Conservation (phyloP, 257 asterid genomes). For the Solanum sparsipilum region DNA sequence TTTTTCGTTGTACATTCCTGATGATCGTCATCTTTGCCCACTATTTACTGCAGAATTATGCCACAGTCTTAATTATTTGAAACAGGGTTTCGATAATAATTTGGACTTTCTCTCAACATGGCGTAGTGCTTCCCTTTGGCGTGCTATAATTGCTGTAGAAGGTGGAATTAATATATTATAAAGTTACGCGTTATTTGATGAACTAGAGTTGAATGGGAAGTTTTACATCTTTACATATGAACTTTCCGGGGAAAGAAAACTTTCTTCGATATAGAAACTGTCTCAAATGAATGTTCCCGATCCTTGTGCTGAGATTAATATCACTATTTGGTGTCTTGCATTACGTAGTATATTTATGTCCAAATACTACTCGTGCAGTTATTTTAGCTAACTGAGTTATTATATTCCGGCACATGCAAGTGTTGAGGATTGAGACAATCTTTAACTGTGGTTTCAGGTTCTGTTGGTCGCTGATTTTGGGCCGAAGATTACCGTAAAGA, state of each 20-base stretch:
- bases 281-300: background rate
- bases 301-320: background rate
- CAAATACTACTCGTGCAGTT: background rate
- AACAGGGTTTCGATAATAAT: background rate
- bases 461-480: slow-evolving; percentile 92
- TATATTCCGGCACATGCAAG: background rate
- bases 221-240: background rate
- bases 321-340: background rate
- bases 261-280: background rate
- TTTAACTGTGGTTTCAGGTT: slow-evolving; percentile 27
- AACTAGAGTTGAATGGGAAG: background rate
- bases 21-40: background rate
- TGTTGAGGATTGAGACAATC: background rate
- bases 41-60: background rate
- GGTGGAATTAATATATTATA: background rate
- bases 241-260: background rate
- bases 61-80: background rate
- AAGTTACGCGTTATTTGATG: background rate
- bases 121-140: background rate
- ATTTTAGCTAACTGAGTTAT: background rate
- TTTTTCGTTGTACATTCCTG: background rate
- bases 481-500: slow-evolving; percentile 78
- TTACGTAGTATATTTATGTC: background rate
- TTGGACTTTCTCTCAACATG: background rate
- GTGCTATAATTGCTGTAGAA: background rate